Evolutionary conservation across 441 rosid species (phyloP).

Genomic region (California macrophylla): DNA sequence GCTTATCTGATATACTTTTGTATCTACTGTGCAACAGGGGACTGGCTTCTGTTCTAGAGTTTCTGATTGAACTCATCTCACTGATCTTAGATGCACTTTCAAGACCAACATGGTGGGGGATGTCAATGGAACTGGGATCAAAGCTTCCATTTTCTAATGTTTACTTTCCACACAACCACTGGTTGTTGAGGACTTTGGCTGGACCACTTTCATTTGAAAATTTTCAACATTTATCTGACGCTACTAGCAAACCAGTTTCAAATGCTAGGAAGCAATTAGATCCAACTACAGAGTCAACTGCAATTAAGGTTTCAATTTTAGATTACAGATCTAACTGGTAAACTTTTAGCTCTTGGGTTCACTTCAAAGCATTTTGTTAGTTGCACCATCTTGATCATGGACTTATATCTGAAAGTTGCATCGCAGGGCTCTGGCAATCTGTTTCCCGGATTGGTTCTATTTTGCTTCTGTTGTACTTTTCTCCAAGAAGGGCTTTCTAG

Average conservation of each 20-base stretch:
- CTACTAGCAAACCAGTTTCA: conserved; percentile 21
- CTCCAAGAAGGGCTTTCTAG: conserved; percentile 27
- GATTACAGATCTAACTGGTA: conserved; percentile 65
- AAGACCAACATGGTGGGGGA: conserved; percentile 65
- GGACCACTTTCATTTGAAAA: conserved; percentile 40
- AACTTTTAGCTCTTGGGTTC: conserved; percentile 14
- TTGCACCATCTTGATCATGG: not conserved
- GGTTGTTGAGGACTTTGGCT: conserved; percentile 33
- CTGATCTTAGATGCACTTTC: conserved; percentile 43
- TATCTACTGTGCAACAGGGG: conserved; percentile 46
- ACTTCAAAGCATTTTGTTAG: not conserved
- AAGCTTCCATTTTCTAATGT: conserved; percentile 52
- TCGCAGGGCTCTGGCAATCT: conserved; percentile 67
- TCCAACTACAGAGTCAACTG: conserved; percentile 23
- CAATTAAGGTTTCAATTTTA: conserved; percentile 21
- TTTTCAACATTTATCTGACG: conserved; percentile 35
- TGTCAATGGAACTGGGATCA: conserved; percentile 46
- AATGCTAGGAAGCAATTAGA: conserved; percentile 16
- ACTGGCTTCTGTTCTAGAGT: conserved; percentile 40
- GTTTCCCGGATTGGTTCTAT: conserved; percentile 75
- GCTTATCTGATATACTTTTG: not conserved
- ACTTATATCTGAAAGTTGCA: conserved; percentile 14
- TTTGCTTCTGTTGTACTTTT: conserved; percentile 58
- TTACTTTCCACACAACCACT: conserved; percentile 47
- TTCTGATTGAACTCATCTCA: conserved; percentile 42